A percentile compares a stretch with the other conserved stretches of the same genome.
Conservation (phyloP, 73 alveolate species). For the Blepharisma japonicum region DNA sequence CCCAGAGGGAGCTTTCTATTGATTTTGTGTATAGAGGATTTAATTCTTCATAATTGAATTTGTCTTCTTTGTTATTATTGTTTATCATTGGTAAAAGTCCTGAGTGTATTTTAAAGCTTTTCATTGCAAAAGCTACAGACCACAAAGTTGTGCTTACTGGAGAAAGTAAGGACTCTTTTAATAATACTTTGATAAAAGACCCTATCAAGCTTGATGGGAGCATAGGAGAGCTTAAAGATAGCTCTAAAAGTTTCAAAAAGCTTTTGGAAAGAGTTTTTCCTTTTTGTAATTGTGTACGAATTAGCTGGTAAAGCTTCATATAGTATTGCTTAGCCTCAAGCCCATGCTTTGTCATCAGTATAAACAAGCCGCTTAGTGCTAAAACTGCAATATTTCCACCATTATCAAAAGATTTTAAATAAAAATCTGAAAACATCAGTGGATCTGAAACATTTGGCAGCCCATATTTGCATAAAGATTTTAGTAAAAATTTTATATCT, state of each 20-base stretch:
- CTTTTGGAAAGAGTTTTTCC: conserved; percentile 10
- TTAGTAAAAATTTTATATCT: not conserved
- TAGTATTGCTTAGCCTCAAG: conserved; percentile 3
- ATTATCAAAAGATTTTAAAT: not conserved
- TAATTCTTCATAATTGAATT: not conserved
- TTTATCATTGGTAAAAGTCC: not conserved
- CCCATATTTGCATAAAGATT: not conserved
- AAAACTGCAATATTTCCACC: not conserved
- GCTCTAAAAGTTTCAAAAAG: conserved; percentile 15
- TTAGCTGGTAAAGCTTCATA: not conserved
- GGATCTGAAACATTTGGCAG: not conserved
- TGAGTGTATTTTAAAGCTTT: conserved; percentile 14
- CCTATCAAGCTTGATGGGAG: conserved; percentile 20
- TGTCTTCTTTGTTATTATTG: not conserved
- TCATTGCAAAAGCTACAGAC: not conserved
- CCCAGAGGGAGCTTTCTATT: conserved; percentile 24
- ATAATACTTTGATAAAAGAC: not conserved
- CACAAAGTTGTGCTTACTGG: not conserved
- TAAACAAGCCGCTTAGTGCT: conserved; percentile 17
- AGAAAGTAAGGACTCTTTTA: conserved; percentile 11
- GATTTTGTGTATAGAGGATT: conserved; percentile 10
- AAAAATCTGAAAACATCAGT: conserved; percentile 9
- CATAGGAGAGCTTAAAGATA: not conserved
- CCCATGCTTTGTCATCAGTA: conserved; percentile 4
- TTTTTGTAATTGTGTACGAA: not conserved